phyloP scores from a whole-genome alignment of 1,284 basidiomycete species.

The Inonotus obliquus region DNA sequence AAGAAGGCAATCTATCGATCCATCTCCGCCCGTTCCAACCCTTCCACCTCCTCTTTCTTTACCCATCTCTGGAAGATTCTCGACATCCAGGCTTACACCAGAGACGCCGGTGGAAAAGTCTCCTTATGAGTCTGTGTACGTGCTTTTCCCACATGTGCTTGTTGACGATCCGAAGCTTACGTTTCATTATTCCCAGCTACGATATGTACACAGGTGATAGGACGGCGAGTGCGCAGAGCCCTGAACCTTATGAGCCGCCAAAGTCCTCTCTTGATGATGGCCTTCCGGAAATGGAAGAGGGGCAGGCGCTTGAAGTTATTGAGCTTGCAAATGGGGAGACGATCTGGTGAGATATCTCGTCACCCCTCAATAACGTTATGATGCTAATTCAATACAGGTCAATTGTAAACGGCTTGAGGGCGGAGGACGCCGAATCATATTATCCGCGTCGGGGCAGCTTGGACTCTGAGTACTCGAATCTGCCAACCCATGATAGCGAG shows the following conservation, averaged over 20 bases:
- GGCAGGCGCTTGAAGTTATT: conserved; percentile 68
- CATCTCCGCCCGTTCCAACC: conserved; percentile 67
- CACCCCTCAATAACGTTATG: conserved; percentile 1
- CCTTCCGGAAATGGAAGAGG: conserved; percentile 38
- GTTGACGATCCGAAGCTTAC: conserved; percentile 4
- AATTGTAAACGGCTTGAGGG: conserved; percentile 76
- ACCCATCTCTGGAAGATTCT: conserved; percentile 25
- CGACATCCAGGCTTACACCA: conserved; percentile 36
- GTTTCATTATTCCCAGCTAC: conserved; percentile 42
- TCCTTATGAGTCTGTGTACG: conserved; percentile 72
- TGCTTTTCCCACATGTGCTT: conserved; percentile 21
- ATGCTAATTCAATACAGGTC: conserved; percentile 45
- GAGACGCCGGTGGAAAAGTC: conserved; percentile 54
- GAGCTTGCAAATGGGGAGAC: conserved; percentile 80
- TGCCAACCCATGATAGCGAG: conserved; percentile 45
- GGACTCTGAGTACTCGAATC: conserved; percentile 65
- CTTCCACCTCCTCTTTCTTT: conserved; percentile 37
- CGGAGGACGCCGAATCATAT: conserved; percentile 65
- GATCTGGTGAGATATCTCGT: conserved; percentile 53
- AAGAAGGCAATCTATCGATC: conserved; percentile 59
- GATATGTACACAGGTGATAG: conserved; percentile 72
- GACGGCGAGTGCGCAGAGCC: conserved; percentile 24
- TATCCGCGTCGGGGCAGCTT: conserved; percentile 66
- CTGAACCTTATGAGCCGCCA: conserved; percentile 22
- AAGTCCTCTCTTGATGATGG: conserved; percentile 24